phyloP scores from a whole-genome alignment of 805 yeast genomes.

The Ogataea degrootiae region DNA sequence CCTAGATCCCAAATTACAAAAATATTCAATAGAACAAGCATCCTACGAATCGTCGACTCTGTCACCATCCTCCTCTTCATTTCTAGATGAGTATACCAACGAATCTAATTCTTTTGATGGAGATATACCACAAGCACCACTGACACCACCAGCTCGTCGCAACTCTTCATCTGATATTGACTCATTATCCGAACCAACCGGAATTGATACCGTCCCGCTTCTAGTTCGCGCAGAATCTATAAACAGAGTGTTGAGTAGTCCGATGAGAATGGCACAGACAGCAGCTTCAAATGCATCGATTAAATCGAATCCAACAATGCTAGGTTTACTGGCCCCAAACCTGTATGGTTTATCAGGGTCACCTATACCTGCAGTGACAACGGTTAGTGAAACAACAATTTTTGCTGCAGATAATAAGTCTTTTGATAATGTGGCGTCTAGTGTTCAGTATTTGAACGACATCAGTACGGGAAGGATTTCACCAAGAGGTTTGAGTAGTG shows the following conservation, averaged over 20 bases:
- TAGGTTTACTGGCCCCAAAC: constrained; percentile 17
- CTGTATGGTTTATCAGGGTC: constrained; percentile 8
- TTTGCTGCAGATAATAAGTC: constrained; percentile 15
- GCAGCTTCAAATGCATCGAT: constrained; percentile 18
- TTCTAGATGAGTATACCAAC: background rate
- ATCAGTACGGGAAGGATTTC: constrained; percentile 16
- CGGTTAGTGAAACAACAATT: constrained; percentile 14
- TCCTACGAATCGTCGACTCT: background rate
- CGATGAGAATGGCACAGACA: constrained; percentile 14
- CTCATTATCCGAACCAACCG: constrained; percentile 10
- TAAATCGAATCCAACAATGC: constrained; percentile 11
- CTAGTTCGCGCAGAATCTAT: constrained; percentile 16
- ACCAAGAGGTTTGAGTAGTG: constrained; percentile 1
- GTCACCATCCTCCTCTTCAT: background rate
- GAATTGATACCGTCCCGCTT: constrained; percentile 7
- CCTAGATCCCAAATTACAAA: no score
- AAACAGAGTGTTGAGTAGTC: constrained; percentile 15
- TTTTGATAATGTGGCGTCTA: constrained; percentile 11
- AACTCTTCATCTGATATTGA: constrained; percentile 9
- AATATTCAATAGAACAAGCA: no score
- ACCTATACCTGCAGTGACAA: constrained; percentile 13
- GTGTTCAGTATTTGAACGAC: constrained; percentile 19
- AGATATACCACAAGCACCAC: background rate
- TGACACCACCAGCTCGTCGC: no score
- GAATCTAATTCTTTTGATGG: no score